Base-by-base conservation (phyloP, 179 eudicot genomes). In the Silene coronaria region DNA sequence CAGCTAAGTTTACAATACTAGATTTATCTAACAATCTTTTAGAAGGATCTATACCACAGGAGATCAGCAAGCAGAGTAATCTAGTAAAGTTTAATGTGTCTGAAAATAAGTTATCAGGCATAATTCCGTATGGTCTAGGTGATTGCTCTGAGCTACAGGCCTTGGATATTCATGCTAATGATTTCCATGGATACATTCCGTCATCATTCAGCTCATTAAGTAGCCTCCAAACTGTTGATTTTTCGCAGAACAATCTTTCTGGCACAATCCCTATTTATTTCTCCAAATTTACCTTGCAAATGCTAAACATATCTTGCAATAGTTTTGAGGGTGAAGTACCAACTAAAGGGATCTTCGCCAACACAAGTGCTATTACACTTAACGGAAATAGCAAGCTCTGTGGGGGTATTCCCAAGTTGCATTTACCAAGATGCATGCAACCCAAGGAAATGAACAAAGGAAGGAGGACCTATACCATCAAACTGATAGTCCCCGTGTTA, bases 251-350 rank as follows among this genome's bases (percentile, higher is more conserved):
- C 19, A 76, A 68, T 57, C 42, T 76, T 16, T 76, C 48, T 5
- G 79, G 79, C n/a, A 36, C 19, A 10, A 24, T 76, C 28, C 79
- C 69, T 0, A 4, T 5, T 19, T 76, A 36, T 21, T 68, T 70
- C 61, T 76, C 60, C 30, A 5, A 53, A 5, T 60, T 76, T 23
- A 60, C 46, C 60, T 27, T 79, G 38, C 11, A 19, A 2, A 58
- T 11, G 0, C 6, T 74, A 3, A 79, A 74, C 46, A 6, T 79
- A 16, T 79, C 78, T 12, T 64, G 24, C 48, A 76, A 76, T 10
- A 26, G 72, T 26, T 72, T 80, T 36, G 73, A 71, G 73, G 83
- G 83, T 8, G 51, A 22, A 3, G 70, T 80, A 16, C 79, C 83
- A 45, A 73, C 46, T 0, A 53, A 48, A 26, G 80, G 80, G 53